A percentile compares a stretch with the other conserved stretches of the same genome.
These are phyloP conservation scores for Ogataea degrootiae DNA, from an alignment of 805 yeast species.

Conservation along the genomic window DNA sequence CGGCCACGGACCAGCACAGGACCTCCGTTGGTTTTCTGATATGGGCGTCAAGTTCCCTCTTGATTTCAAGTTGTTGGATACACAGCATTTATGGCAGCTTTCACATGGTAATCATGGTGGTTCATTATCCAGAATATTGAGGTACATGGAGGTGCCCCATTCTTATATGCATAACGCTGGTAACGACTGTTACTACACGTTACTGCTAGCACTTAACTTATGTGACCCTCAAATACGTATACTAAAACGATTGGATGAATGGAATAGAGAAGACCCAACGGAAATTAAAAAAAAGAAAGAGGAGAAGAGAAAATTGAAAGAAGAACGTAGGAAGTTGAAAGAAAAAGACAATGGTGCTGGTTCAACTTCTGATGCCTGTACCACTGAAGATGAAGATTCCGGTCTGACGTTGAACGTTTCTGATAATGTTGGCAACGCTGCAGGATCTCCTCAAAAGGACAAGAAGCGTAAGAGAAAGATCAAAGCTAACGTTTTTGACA, in stretches of 20 bases:
- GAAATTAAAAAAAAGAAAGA: background rate
- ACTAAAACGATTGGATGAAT: slow-evolving; percentile 11
- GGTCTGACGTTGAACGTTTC: background rate
- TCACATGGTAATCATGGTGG: slow-evolving; percentile 39
- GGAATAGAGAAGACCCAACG: slow-evolving; percentile 3
- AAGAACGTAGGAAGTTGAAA: background rate
- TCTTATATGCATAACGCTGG: slow-evolving; percentile 65
- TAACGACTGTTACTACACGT: slow-evolving; percentile 64
- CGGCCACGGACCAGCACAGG: slow-evolving; percentile 58
- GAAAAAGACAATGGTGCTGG: background rate
- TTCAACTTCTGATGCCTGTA: background rate
- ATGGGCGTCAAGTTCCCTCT: slow-evolving; percentile 46
- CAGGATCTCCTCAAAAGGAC: background rate
- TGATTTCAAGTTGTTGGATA: slow-evolving; percentile 37
- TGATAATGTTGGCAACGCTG: background rate
- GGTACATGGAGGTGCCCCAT: slow-evolving; percentile 48
- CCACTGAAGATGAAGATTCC: background rate
- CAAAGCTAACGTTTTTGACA: slow-evolving; percentile 3
- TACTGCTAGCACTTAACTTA: slow-evolving; percentile 44
- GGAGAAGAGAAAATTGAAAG: background rate
- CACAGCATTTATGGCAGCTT: slow-evolving; percentile 38
- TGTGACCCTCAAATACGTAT: slow-evolving; percentile 43
- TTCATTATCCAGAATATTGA: slow-evolving; percentile 41
- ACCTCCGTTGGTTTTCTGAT: slow-evolving; percentile 44
- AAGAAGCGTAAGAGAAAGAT: background rate